Evolutionary conservation across 805 yeast genomes (phyloP), one percentile per base, ranked within the genome.

Genomic region (Suhomyces prunicola): DNA sequence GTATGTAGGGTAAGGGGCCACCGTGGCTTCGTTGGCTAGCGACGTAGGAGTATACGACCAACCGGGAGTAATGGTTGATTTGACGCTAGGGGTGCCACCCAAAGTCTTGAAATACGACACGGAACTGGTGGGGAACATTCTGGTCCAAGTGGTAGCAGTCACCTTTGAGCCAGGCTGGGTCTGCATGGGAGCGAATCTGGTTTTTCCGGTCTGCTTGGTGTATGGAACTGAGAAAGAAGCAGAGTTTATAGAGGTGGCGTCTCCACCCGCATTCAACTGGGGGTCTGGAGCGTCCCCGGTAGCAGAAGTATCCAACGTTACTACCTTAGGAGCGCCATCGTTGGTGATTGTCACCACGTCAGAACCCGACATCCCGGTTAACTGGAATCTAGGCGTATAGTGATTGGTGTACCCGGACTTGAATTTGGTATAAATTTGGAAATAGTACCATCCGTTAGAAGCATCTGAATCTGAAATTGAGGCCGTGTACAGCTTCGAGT

Each of bases 161-260:
- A 90, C 81, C 8, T 71, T 72, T 1, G 87, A 63, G 3, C 86
- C 88, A 5, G 99, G 97, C 70, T 90, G 97, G 54, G 77, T 67
- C 72, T 92, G 97, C 97, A 91, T 90, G 50, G 97, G 97, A 1
- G 98, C 97, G 68, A 72, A 89, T 61, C 92, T 81, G 8, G 88
- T 82, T 19, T 60, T 69, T 29, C 97, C 97, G 0, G 94, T 86
- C 72, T 93, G 98, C 60, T 61, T 57, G 2, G 89, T 80, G 71
- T 92, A 93, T 2, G 96, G 80, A 6, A 91, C 72, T 2, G 85
- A 65, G 67, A 86, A 87, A 2, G 90, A 85, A 10, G 66, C 69
- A 1, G 76, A 62, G 60, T 71, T 58, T 41, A 68, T 44, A 10
- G 69, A 12, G 6, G 12, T 12, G 1, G 55, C 51, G 2, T 63